Evolutionary conservation across 1,284 basidiomycete genomes (phyloP).

Genomic region (Sporisorium reilianum): DNA sequence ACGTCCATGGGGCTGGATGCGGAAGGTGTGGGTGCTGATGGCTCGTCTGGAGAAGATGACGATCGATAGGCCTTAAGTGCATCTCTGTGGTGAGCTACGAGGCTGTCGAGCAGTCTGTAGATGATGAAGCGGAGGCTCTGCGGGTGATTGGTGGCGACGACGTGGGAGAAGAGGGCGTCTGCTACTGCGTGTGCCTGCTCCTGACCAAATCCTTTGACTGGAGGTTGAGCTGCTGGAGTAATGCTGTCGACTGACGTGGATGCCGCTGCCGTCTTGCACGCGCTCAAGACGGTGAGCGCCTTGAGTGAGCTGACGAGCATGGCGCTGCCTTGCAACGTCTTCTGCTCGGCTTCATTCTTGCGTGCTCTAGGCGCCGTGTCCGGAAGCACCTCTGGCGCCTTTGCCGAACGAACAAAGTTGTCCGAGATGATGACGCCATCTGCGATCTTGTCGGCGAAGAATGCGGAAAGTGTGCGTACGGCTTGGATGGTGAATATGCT

Average conservation of each 20-base stretch:
- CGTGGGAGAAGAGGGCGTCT: conserved; percentile 78
- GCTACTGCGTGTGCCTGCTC: conserved; percentile 78
- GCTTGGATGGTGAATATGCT: conserved; percentile 83
- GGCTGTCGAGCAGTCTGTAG: conserved; percentile 83
- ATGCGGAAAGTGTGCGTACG: conserved; percentile 78
- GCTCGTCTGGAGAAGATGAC: conserved; percentile 2
- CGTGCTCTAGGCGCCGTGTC: conserved; percentile 50
- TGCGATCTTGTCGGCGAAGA: conserved; percentile 87
- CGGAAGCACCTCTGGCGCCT: conserved; percentile 55
- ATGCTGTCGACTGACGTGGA: not conserved
- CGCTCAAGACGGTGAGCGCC: conserved; percentile 77
- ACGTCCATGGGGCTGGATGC: conserved; percentile 21
- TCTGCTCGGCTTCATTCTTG: conserved; percentile 48
- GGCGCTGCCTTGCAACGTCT: conserved; percentile 54
- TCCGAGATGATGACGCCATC: conserved; percentile 75
- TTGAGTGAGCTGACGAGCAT: conserved; percentile 72
- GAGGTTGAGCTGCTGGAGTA: conserved; percentile 6
- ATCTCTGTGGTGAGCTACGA: conserved; percentile 79
- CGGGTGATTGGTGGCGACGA: conserved; percentile 83
- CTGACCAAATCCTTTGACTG: conserved; percentile 77
- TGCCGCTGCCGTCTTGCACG: conserved; percentile 27
- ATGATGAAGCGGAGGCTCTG: conserved; percentile 86
- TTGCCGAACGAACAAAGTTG: conserved; percentile 41
- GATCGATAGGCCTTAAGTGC: conserved; percentile 23
- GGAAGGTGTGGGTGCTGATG: not conserved